Evolutionary conservation across 306 rosid genomes (phyloP).

Genomic region (Hippophae gyantsensis): DNA sequence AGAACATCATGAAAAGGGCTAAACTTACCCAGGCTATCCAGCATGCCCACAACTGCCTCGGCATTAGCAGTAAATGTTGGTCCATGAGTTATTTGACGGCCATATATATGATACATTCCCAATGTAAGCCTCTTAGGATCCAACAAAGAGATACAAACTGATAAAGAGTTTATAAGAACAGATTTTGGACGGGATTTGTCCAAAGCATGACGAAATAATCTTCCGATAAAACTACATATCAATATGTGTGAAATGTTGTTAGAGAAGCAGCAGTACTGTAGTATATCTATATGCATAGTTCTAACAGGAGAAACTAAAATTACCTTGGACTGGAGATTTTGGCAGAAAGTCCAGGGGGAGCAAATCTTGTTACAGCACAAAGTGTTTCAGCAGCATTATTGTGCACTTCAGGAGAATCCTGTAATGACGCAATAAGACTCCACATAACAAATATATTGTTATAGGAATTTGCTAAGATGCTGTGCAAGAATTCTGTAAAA

Average conservation of each 20-base stretch:
- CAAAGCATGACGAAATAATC: slow-evolving; percentile 81
- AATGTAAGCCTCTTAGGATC: slow-evolving; percentile 72
- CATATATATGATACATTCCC: slow-evolving; percentile 64
- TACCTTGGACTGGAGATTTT: slow-evolving; percentile 92
- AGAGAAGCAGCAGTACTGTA: not conserved
- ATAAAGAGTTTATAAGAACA: slow-evolving; percentile 80
- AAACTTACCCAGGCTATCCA: slow-evolving; percentile 75
- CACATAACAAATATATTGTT: no score
- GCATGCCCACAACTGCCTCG: slow-evolving; percentile 92
- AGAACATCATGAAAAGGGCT: slow-evolving; percentile 1
- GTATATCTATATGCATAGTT: not conserved
- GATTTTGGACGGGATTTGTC: slow-evolving; percentile 91
- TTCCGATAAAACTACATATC: slow-evolving; percentile 70
- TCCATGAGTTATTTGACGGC: slow-evolving; percentile 61
- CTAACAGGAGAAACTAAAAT: not conserved
- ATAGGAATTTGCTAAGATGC: no score
- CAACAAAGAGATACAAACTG: slow-evolving; percentile 88
- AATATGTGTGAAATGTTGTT: no score
- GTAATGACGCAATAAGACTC: not conserved
- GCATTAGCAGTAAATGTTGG: slow-evolving; percentile 66
- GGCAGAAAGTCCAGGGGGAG: slow-evolving; percentile 82
- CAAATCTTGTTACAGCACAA: slow-evolving; percentile 86
- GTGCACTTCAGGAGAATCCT: slow-evolving; percentile 97
- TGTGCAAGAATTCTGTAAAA: no score
- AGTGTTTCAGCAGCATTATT: slow-evolving; percentile 93